Evolutionary conservation across 2,329 filamentous ascomycete species (phyloP).

Genomic region (Aspergillus quadricinctus): DNA sequence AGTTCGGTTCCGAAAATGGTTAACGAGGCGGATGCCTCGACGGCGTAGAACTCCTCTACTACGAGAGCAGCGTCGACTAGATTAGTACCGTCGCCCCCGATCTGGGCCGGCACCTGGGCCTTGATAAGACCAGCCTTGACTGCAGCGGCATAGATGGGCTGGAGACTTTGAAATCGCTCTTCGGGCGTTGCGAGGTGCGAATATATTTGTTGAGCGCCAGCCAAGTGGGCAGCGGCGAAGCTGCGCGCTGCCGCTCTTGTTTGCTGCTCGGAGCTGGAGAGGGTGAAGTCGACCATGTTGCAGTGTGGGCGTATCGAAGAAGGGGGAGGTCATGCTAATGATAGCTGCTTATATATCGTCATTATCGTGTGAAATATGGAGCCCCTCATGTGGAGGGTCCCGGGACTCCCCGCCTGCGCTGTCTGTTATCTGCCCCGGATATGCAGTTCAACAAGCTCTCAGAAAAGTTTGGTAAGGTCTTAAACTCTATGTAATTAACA

Average conservation of each 20-base stretch:
- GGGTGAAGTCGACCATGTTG: slow-evolving; percentile 7
- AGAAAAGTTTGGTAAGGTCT: too few relatives aligned
- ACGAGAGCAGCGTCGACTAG: slow-evolving; percentile 49
- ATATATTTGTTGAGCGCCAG: background rate
- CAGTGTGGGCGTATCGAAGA: background rate
- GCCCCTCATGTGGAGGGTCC: too few relatives aligned
- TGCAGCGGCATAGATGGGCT: slow-evolving; percentile 45
- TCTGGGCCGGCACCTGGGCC: slow-evolving; percentile 42
- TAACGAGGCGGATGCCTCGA: slow-evolving; percentile 48
- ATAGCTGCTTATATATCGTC: too few relatives aligned
- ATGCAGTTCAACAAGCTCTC: too few relatives aligned
- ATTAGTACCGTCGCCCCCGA: slow-evolving; percentile 45
- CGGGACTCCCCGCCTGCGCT: too few relatives aligned
- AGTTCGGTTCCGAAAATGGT: slow-evolving; percentile 52
- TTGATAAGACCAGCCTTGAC: slow-evolving; percentile 45
- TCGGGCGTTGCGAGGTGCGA: slow-evolving; percentile 21
- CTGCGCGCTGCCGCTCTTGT: background rate
- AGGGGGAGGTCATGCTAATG: too few relatives aligned
- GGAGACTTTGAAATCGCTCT: slow-evolving; percentile 46
- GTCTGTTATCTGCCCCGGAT: too few relatives aligned
- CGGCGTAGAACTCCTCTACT: slow-evolving; percentile 51
- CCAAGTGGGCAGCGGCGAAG: slow-evolving; percentile 2
- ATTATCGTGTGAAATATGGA: too few relatives aligned
- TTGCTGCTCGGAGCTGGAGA: background rate
- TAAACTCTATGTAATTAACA: too few relatives aligned